These are phyloP conservation scores for Cucumis cinereus DNA, from an alignment of 306 rosid species.

Conservation along the genomic window DNA sequence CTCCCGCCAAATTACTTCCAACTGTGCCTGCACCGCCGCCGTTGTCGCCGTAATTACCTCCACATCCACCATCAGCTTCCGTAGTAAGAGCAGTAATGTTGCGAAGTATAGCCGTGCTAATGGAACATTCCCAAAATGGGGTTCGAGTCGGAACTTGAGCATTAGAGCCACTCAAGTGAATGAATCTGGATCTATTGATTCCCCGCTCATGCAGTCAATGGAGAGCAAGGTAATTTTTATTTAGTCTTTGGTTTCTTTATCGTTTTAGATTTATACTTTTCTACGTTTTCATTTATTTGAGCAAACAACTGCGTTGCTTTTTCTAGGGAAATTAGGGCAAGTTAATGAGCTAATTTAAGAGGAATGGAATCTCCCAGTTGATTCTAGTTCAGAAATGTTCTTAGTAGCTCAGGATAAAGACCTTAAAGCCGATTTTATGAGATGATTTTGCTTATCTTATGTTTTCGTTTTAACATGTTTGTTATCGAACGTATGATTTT, in stretches of 20 bases:
- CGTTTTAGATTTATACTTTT: background rate
- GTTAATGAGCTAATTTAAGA: background rate
- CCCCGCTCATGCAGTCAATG: slow-evolving; percentile 65
- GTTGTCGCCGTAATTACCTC: background rate
- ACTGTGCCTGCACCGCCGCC: background rate
- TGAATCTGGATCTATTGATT: slow-evolving; percentile 56
- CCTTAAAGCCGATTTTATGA: background rate
- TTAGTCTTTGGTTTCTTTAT: background rate
- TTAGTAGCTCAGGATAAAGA: background rate
- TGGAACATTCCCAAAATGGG: slow-evolving; percentile 1
- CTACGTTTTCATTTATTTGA: background rate
- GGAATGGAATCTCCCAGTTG: background rate
- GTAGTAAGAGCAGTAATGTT: background rate
- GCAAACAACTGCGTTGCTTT: background rate
- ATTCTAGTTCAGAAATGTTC: background rate
- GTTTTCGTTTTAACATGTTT: background rate
- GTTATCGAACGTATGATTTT: background rate
- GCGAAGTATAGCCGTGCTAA: background rate
- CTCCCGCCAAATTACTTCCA: background rate
- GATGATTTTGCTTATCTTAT: background rate
- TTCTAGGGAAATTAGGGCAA: background rate
- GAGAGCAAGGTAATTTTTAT: slow-evolving; percentile 32
- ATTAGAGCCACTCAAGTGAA: slow-evolving; percentile 44
- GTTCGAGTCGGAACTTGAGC: slow-evolving; percentile 19
- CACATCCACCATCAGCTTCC: background rate